Evolutionary conservation across 306 rosid genomes (phyloP).

Genomic region (Erythrophleum fordii): DNA sequence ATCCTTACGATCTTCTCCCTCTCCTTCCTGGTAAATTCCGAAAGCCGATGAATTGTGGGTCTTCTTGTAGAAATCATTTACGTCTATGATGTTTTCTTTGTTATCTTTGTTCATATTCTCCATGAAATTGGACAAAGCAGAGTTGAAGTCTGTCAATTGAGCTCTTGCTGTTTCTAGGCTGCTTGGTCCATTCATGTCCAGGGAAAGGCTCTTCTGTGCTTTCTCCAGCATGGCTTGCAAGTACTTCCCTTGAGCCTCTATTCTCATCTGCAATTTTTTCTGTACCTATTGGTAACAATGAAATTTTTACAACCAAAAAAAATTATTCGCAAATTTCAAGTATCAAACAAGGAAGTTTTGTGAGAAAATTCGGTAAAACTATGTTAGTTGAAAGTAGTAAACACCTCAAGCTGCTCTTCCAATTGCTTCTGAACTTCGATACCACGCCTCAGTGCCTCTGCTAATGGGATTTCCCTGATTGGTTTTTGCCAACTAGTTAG

Average conservation of each 20-base stretch:
- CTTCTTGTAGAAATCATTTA: constrained; percentile 42
- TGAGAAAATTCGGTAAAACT: not conserved
- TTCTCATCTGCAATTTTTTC: constrained; percentile 77
- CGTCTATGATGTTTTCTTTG: constrained; percentile 47
- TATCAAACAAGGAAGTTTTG: not conserved
- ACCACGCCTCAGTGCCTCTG: constrained; percentile 66
- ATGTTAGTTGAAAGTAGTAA: not conserved
- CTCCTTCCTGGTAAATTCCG: constrained; percentile 43
- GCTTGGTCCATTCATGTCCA: constrained; percentile 51
- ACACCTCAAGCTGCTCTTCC: constrained; percentile 86
- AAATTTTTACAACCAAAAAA: not conserved
- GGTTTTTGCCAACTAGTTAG: constrained; percentile 13
- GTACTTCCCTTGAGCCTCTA: constrained; percentile 92
- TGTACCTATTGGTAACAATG: constrained; percentile 58
- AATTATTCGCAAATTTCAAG: not conserved
- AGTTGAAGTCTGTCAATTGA: constrained; percentile 68
- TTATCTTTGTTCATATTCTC: constrained; percentile 67
- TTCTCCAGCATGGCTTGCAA: constrained; percentile 80
- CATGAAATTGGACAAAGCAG: constrained; percentile 70
- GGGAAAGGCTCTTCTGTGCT: constrained; percentile 73
- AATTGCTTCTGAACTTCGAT: constrained; percentile 68
- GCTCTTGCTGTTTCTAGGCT: constrained; percentile 63
- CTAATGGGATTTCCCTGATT: constrained; percentile 60
- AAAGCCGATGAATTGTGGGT: not conserved
- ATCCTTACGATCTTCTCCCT: constrained; percentile 48